Base-by-base conservation (phyloP, 1,139 yeast genomes). In the Debaryomyces sp. region DNA sequence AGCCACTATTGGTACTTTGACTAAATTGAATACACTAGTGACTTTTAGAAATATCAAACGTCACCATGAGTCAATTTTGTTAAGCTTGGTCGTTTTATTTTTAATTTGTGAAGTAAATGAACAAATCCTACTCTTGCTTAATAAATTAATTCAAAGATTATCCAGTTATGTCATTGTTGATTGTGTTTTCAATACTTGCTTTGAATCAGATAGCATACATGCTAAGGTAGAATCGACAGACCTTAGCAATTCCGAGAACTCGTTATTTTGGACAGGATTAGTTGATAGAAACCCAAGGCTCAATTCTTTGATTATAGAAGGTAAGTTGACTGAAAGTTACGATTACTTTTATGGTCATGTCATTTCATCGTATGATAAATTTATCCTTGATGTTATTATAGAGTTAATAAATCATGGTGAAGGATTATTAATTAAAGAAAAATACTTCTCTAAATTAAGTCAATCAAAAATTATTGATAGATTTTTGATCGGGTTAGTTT, bases 401-500 rank as follows among this genome's bases (percentile, higher is more conserved):
- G 75, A 70, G 37, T 61, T 75, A 45, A 60, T 74, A 6, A 70
- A 67, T 46, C 55, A 62, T 21, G 60, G 61, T 18, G 67, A 68
- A 47, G 69, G 69, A 1, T 50, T 56, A 15, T 52, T 59, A 21
- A 59, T 71, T 15, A 54, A 59, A 35, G 54, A 59, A 4, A 53
- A 59, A 10, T 64, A 71, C 44, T 52, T 70, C 17, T 51, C 52
- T 12, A 60, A 61, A 32, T 56, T 70, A 40, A 54, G 59, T 39
- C 37, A 41, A 5, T 37, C 56, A 3, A 56, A 45, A 41, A 50
- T 54, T 8, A 55, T 70, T 13, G 67, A 69, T 46, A 54, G 60
- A 32, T 67, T 71, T 44, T 65, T 76, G 45, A 60, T 63, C 30
- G 80, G 79, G 2, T 55, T 76, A 36, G 62, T 72, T 5, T 58